A percentile compares a stretch with the other conserved stretches of the same genome.
phyloP scores from a whole-genome alignment of 768 basidiomycete species.

The Russula foetens region DNA sequence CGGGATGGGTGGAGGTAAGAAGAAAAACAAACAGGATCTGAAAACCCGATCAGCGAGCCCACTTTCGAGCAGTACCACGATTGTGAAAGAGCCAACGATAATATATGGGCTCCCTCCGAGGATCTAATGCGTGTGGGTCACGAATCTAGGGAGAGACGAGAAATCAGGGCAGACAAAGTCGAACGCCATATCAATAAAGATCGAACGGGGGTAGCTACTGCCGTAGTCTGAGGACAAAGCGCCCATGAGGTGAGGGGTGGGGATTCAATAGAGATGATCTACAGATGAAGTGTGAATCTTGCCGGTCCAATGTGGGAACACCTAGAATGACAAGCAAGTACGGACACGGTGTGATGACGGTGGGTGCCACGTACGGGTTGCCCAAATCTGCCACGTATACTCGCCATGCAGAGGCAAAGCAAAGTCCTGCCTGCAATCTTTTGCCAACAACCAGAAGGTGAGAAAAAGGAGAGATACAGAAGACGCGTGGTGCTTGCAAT shows the following conservation, averaged over 20 bases:
- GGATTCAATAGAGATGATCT: background rate
- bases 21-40: background rate
- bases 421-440: background rate
- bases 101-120: background rate
- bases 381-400: background rate
- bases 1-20: background rate
- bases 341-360: background rate
- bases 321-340: background rate
- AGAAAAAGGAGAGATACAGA: background rate
- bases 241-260: background rate
- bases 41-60: background rate
- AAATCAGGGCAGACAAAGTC: background rate
- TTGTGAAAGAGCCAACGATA: background rate
- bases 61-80: background rate
- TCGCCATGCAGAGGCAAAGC: background rate
- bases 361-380: background rate
- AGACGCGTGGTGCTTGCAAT: background rate
- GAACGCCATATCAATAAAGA: constrained; percentile 1
- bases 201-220: background rate
- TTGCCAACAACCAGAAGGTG: background rate
- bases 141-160: background rate
- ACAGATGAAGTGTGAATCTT: background rate
- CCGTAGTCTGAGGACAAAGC: background rate
- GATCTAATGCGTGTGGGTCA: background rate
- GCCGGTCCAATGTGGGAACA: background rate